Evolutionary conservation across 2,329 filamentous ascomycete genomes (phyloP), one percentile per base, ranked within the genome.

Genomic region (Colletotrichum tropicale): DNA sequence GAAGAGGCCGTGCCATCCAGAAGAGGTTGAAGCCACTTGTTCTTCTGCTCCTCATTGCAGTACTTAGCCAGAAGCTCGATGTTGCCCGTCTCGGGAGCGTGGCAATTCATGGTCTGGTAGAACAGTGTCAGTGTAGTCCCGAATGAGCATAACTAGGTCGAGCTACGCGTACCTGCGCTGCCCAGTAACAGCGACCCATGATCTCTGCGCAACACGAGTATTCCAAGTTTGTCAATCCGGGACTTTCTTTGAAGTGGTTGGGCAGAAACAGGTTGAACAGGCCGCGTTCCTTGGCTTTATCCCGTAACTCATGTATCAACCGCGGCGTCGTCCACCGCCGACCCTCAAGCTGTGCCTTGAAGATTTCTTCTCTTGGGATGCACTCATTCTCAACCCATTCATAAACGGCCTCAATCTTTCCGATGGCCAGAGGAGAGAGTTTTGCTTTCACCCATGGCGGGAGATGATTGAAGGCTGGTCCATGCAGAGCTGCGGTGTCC

Each of bases 191-290:
- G 87, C 95, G 96, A 77, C 97, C 97, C 81, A 98, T 89, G 87
- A 95, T 94, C 88, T 98, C 97, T n/a, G 97, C 97, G 96, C 98
- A 98, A 81, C 98, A 88, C 12, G 96, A 96, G 83, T 99, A 99
- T 86, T 99, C 97, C 76, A 98, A 89, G 86, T 98, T 99, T 74
- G 93, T 95, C 87, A 95, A 98, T 30, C 97, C 97, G 26, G 96
- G 95, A 3, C 95, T 97, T 87, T 98, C 95, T 84, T 94, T 95
- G 90, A 98, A 98, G 87, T 98, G 96, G 80, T 94, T 96, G 77
- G 97, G 95, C 79, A 99, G 87, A 89, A 99, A 99, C 93, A 99
- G 94, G 87, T 99, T 99, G 97, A 97, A 99, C 48, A 99, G 89
- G 2, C 96, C 96, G 30, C 98, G 90, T 79, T 93, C 90, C 82